These are phyloP conservation scores for Quercus robur DNA, from an alignment of 306 rosid genomes.

Conservation along the genomic window DNA sequence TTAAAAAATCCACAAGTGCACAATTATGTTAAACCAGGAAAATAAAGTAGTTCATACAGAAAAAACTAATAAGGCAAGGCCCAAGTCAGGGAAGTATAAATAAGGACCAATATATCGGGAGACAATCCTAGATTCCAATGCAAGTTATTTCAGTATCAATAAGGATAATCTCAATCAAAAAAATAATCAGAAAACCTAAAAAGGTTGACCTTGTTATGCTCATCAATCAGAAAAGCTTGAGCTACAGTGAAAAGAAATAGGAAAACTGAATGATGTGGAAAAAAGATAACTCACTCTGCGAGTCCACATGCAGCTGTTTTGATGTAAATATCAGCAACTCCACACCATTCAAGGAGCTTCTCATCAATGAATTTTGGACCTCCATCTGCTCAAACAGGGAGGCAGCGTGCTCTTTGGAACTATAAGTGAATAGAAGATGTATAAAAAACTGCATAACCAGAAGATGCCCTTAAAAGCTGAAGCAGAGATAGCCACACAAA, in stretches of 20 bases:
- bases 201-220: not conserved
- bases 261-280: conserved; percentile 12
- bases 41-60: not conserved
- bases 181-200: not conserved
- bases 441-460: conserved; percentile 6
- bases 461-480: not conserved
- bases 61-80: not conserved
- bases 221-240: too few relatives aligned
- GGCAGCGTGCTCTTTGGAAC: conserved; percentile 32
- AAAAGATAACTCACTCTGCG: conserved; percentile 38
- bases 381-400: conserved; percentile 48
- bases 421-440: conserved; percentile 26
- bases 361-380: conserved; percentile 42
- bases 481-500: not conserved
- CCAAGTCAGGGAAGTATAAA: not conserved
- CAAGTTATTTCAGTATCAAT: not conserved
- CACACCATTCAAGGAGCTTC: conserved; percentile 38
- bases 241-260: not conserved
- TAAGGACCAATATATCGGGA: not conserved
- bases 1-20: not conserved
- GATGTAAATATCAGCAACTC: conserved; percentile 65
- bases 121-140: not conserved
- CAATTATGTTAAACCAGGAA: not conserved
- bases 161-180: not conserved
- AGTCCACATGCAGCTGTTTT: conserved; percentile 36